A percentile compares a stretch with the other conserved stretches of the same genome.
phyloP scores from a whole-genome alignment of 2,329 filamentous ascomycete genomes.

The Stemphylium vesicarium region DNA sequence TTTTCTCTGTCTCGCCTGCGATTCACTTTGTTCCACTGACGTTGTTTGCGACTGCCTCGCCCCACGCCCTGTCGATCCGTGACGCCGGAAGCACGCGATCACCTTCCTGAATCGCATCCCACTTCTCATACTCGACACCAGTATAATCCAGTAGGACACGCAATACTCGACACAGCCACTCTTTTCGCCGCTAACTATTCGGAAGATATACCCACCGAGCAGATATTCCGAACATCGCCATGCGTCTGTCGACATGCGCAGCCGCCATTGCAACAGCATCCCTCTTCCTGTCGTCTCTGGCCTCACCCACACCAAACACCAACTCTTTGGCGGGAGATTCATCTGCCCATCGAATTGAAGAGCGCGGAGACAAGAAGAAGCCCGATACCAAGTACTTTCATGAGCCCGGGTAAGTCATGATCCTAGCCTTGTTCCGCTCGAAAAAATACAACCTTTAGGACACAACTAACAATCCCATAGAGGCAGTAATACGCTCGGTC shows the following conservation, averaged over 20 bases:
- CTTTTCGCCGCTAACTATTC: not conserved
- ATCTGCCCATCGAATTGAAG: not conserved
- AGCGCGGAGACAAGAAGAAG: slow-evolving; percentile 9
- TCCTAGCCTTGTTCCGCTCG: not conserved
- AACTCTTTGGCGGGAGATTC: not conserved
- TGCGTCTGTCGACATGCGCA: slow-evolving; percentile 37
- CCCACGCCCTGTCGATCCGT: slow-evolving; percentile 3
- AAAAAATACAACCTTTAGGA: not conserved
- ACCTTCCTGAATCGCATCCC: slow-evolving; percentile 4
- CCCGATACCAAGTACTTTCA: slow-evolving; percentile 46
- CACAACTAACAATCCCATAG: slow-evolving; percentile 27
- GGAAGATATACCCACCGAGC: not conserved
- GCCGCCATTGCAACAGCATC: slow-evolving; percentile 26
- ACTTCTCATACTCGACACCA: not conserved
- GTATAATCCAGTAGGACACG: not conserved
- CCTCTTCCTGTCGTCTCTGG: slow-evolving; percentile 27
- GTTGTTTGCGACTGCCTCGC: slow-evolving; percentile 3
- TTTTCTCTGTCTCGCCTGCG: not conserved
- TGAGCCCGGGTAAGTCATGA: slow-evolving; percentile 44
- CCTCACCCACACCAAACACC: slow-evolving; percentile 24
- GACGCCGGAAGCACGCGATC: slow-evolving; percentile 12
- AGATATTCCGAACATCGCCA: slow-evolving; percentile 12
- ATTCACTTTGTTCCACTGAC: not conserved
- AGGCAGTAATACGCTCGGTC: slow-evolving; percentile 63
- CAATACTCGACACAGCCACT: not conserved